phyloP scores from a whole-genome alignment of 2,329 filamentous ascomycete species.

The Botrytis tulipae region DNA sequence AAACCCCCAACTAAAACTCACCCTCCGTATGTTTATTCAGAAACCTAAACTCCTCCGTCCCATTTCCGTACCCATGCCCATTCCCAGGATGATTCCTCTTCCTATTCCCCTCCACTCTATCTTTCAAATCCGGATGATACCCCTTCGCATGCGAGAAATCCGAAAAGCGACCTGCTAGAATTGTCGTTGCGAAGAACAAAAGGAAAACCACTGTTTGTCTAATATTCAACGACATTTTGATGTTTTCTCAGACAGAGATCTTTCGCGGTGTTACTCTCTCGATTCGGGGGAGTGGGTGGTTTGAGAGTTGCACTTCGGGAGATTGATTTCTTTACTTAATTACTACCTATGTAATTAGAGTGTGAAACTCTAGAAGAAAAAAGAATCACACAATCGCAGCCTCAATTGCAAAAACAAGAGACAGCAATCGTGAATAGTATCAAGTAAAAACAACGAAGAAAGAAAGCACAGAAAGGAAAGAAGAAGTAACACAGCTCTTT shows the following conservation, averaged over 20 bases:
- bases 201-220: neutral
- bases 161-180: neutral
- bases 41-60: neutral
- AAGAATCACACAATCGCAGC: neutral
- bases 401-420: neutral
- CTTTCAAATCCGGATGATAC: conserved; percentile 1
- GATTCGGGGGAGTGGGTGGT: no score
- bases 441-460: neutral
- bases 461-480: neutral
- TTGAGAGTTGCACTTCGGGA: neutral
- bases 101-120: conserved; percentile 20
- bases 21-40: neutral
- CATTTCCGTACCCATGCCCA: neutral
- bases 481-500: neutral
- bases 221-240: neutral
- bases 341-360: neutral
- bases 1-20: neutral
- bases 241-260: accelerated
- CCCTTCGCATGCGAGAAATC: conserved; percentile 5
- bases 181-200: neutral
- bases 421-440: neutral
- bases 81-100: neutral
- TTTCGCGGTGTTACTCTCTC: neutral
- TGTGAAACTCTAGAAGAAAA: no score
- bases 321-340: neutral